Base-by-base conservation (phyloP, 2,329 filamentous ascomycete species). In the Epichloe elymi region DNA sequence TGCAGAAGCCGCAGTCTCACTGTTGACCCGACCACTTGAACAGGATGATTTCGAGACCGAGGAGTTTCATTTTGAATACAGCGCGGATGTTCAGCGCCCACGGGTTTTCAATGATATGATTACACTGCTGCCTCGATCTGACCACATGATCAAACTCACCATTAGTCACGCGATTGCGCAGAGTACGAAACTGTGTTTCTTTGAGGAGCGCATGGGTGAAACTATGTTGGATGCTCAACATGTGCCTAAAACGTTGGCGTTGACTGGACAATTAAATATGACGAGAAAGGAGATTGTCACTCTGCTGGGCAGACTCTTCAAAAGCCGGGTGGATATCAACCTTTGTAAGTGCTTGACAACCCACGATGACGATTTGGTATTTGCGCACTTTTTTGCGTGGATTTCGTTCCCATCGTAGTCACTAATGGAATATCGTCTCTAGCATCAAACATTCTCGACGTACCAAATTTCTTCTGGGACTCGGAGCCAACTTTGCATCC, bases 101-200 rank as follows among this genome's bases (percentile, higher is more conserved):
- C 80, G 93, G 51, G 86, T 98, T 33, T 98, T 94, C 72, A 97
- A 98, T 69, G 93, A 98, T 67, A 98, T 98, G 93, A 97, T 98
- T 60, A 98, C 93, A 0, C 73, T 98, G 43, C 78, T 94, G 55
- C 94, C 88, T 54, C 84, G 88, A 39, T 80, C 76, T 30, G 93
- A 98, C 69, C 93, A 98, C 70, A 97, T 98, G 91, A 95, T 97
- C 65, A 97, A 97, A 69, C 76, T 98, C 15, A 89, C 91, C 36
- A 98, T 98, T 72, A 94, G 87, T 65, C 93, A 98, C 65, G 93
- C 90, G 38, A 96, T 98, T 59, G 89, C 89, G 1, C 93, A 98
- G 68, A 96, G 90, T 66, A 98, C 93, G 0, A 97, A 96, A 67
- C 73, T 98, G 40, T 93, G 86, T 63, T 88, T 93, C 65, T 98